Conservation (phyloP, 2,329 filamentous ascomycete species). For the Epichloe gansuensis region DNA sequence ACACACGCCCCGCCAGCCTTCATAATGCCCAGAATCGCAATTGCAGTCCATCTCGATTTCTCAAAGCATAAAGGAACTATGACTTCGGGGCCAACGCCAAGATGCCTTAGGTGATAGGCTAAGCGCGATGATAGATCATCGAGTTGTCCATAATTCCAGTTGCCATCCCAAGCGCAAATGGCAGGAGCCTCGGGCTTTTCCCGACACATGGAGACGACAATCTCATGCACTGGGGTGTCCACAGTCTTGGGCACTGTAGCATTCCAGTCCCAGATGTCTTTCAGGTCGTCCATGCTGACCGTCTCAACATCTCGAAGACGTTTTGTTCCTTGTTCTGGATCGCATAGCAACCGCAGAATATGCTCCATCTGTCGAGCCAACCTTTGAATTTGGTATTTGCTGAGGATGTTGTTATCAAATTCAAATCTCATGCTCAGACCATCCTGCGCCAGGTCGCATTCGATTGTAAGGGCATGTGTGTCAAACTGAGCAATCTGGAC, state of each 20-base stretch:
- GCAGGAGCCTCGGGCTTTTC: slow-evolving; percentile 6
- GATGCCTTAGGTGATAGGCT: slow-evolving; percentile 4
- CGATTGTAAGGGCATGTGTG: slow-evolving; percentile 1
- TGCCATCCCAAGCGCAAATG: slow-evolving; percentile 23
- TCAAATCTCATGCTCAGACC: not conserved
- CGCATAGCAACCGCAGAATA: not conserved
- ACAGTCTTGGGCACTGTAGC: slow-evolving; percentile 3
- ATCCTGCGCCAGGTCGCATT: not conserved
- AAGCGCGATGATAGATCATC: slow-evolving; percentile 5
- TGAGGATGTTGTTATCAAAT: not conserved
- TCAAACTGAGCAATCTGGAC: not conserved
- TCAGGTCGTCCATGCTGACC: slow-evolving; percentile 2
- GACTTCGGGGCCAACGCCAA: slow-evolving; percentile 2
- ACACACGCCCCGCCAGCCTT: slow-evolving; percentile 6
- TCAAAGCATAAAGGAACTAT: slow-evolving; percentile 7
- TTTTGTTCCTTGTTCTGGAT: not conserved
- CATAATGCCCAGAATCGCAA: slow-evolving; percentile 5
- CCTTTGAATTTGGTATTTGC: not conserved
- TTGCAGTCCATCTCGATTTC: slow-evolving; percentile 7
- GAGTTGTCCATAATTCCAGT: slow-evolving; percentile 25
- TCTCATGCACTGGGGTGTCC: slow-evolving; percentile 4
- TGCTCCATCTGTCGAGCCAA: slow-evolving; percentile 1
- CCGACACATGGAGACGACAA: not conserved
- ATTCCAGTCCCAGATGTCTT: slow-evolving; percentile 7
- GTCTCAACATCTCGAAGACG: not conserved